A percentile compares a stretch with the other conserved stretches of the same genome.
phyloP scores from a whole-genome alignment of 176 grass and related monocot genomes.

The Oryza officinalis region DNA sequence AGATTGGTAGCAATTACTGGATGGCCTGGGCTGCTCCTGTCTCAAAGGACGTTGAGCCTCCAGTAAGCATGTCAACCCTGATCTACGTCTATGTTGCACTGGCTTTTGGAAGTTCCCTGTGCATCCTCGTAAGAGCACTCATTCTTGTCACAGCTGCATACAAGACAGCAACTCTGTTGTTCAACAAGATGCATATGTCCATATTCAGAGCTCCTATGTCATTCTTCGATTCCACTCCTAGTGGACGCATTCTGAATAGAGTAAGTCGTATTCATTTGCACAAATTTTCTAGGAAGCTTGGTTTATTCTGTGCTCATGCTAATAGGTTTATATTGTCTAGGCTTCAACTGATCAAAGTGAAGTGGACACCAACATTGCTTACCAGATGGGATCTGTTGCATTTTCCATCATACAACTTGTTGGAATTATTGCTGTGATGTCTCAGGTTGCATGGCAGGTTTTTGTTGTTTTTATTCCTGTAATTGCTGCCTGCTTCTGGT shows the following conservation, averaged over 20 bases:
- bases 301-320: constrained; percentile 7
- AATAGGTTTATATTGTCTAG: constrained; percentile 43
- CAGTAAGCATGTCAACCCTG: constrained; percentile 59
- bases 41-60: constrained; percentile 52
- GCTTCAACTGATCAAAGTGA: constrained; percentile 81
- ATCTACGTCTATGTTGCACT: constrained; percentile 73
- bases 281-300: constrained; percentile 6
- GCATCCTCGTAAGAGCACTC: constrained; percentile 57
- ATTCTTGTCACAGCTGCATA: constrained; percentile 71
- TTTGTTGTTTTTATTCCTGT: constrained; percentile 80
- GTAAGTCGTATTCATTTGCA: constrained; percentile 42
- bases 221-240: constrained; percentile 88
- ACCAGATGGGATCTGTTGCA: constrained; percentile 51
- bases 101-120: constrained; percentile 62
- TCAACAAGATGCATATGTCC: constrained; percentile 72
- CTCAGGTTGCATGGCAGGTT: constrained; percentile 87
- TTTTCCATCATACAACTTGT: constrained; percentile 73
- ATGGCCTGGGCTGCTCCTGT: constrained; percentile 84
- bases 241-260: constrained; percentile 77
- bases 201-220: constrained; percentile 94
- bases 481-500: constrained; percentile 65
- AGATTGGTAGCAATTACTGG: constrained; percentile 93
- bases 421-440: constrained; percentile 91
- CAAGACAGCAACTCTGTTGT: constrained; percentile 75
- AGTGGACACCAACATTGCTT: constrained; percentile 64